Base-by-base conservation (phyloP, 2,329 filamentous ascomycete genomes). In the Aspergillus pseudoglaucus region DNA sequence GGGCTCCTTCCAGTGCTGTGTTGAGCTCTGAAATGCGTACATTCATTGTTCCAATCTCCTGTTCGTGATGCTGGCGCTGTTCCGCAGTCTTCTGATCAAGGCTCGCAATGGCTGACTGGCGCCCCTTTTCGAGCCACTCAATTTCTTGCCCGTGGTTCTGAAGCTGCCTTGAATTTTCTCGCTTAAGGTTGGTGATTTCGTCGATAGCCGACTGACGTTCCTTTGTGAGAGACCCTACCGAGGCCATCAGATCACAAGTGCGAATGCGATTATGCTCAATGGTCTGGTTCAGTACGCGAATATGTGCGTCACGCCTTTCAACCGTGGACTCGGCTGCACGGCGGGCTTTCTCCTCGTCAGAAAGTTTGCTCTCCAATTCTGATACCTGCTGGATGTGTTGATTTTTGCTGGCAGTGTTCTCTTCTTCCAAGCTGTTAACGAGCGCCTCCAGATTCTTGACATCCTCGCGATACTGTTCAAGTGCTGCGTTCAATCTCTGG, bases 401-500 rank as follows among this genome's bases (percentile, higher is more conserved):
- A 4, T 60, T 55, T 15, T 61, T 59, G 8, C 54, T 59, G 12
- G 54, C 52, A 2, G 56, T 45, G 30, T 69, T 67, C 27, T 74
- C 66, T 7, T 62, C 56, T 50, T 76, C 74, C 18, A 74, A 54
- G 27, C 61, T 57, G 10, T 58, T 63, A 42, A 76, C 66, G 9
- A 76, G 59, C 7, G 56, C 49, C 55, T 76, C 73, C 2, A 75
- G 60, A 18, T 62, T 59, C 47, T 64, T 68, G 33, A 73, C 62
- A 47, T 76, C 74, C 20, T 62, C 52, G 22, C 66, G 67, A 51
- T 76, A 76, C 42, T 67, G 71, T 35, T 67, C 63, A 8, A 76
- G 61, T 9, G 72, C 70, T 25, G 59, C 56, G 18, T 67, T 70
- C 22, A 76, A 61, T 50, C 67, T 65, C 37, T 63, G 58, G 51